Percentiles rank a stretch among this genome's conserved stretches.
Conservation (phyloP, 176 grass and related monocot species). For the Miscanthus lutarioriparius region DNA sequence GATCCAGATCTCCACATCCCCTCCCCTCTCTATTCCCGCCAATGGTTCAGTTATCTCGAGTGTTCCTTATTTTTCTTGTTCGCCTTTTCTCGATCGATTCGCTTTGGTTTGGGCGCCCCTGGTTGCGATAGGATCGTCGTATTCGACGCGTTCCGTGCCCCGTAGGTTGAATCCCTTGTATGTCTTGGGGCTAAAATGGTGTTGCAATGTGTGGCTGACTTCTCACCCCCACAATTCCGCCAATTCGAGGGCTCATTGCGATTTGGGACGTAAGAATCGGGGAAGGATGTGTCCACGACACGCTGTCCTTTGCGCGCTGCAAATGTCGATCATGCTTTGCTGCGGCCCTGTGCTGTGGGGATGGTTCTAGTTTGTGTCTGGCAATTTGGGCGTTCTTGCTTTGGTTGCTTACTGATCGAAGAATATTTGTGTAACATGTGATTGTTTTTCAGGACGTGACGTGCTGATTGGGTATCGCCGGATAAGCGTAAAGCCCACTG, state of each 20-base stretch:
- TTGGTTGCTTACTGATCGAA: not conserved
- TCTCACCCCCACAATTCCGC: not conserved
- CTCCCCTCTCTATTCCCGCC: not conserved
- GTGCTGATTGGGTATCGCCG: not conserved
- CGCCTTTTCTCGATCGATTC: not conserved
- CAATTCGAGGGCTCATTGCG: not conserved
- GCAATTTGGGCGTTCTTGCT: not conserved
- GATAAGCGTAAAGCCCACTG: not conserved
- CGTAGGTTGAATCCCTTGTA: not conserved
- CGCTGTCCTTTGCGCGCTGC: not conserved
- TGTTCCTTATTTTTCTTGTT: not conserved
- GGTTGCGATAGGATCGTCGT: not conserved
- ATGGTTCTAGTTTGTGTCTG: not conserved
- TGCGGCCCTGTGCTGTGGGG: not conserved
- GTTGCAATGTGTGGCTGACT: not conserved
- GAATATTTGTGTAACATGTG: not conserved
- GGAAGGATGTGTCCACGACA: not conserved
- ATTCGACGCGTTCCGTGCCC: not conserved
- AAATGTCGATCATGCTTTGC: not conserved
- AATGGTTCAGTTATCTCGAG: not conserved
- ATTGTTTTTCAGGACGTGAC: conserved; percentile 2
- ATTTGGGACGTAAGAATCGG: not conserved
- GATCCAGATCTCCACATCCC: conserved; percentile 27
- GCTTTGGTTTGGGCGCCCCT: not conserved
- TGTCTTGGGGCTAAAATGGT: not conserved